Base-by-base conservation (phyloP, 2,329 filamentous ascomycete species). In the Pseudopyricularia javanii region DNA sequence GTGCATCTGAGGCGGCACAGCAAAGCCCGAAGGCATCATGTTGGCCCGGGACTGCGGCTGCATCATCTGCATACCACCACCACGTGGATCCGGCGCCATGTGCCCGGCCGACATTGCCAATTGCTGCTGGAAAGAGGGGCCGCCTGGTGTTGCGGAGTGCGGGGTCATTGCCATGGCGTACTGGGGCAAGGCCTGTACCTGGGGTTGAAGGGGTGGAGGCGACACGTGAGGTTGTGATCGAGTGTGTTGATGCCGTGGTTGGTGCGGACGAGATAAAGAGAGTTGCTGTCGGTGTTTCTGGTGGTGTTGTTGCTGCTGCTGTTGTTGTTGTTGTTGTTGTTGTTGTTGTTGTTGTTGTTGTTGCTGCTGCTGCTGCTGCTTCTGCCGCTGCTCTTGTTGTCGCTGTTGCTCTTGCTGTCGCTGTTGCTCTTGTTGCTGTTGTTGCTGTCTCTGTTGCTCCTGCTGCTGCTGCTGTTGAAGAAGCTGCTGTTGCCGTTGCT, bases 321-420 rank as follows among this genome's bases (percentile, higher is more conserved):
- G 65, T 33, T 59, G 62, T 15, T 64, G 37, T 11, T 35, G 50
- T 8, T 45, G 37, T 15, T 50, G 48, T 11, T 50, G 28, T 6
- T 52, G 50, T 26, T 43, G 22, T 24, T 54, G 52, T 48, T 47
- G 53, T 49, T 53, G 59, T 8, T 49, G 56, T 7, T 58, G 60
- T 28, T 63, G 65, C 30, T 65, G 65, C 33, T 59, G 62, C n/a
- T 64, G 64, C 53, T 63, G 64, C 47, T 59, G 66, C 34, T 61
- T 57, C 51, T 63, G 59, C 28, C 47, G 66, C 60, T 62, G 59
- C 47, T 66, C 62, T 48, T 66, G 64, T 24, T 65, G 63, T 55
- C 63, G 62, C 7, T 61, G 62, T 6, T 61, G 55, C 24, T 63
- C 58, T 28, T 61, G 57, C 24, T 59, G 64, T 53, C 62, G 64